Base-by-base conservation (phyloP, 176 grass and related monocot species). In the Pontederia paniculata region DNA sequence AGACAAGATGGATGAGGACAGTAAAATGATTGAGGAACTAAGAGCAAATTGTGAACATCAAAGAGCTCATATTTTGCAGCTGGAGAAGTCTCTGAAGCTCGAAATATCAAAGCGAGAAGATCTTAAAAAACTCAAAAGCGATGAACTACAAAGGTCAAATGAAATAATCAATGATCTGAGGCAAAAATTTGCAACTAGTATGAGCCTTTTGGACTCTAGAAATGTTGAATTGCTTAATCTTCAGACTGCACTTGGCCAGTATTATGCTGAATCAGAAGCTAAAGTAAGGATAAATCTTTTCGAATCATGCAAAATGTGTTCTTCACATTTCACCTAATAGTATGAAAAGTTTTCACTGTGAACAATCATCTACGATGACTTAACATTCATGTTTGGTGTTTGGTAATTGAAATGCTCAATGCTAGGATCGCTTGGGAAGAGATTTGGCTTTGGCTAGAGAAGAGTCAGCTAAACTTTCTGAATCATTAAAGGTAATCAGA, bases 221-320 rank as follows among this genome's bases (percentile, higher is more conserved):
- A 81, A 98, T 50, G 10, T 77, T 41, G 94, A 98, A 58, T 45
- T 98, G 54, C 65, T 98, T 58, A 98, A 98, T 82, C 87, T 98
- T 53, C 87, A 98, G 76, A 98, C 83, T 72, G 94, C 83, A 50
- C 94, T 98, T 80, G 94, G 94, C 68, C 94, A 98, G 60, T 98
- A 93, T 75, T 98, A 93, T 80, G 94, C 94, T 25, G 94, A 98
- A 67, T 82, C 75, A 74, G 94, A 98, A 88, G 87, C 94, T 42
- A 88, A 93, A 83, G 87, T 93, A 23, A 72, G 60, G 28, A 37
- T 37, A 37, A 37, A 37, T 37, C 0, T 37, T 5, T 37, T 37
- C n/a, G 28, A 37, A 37, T 5, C 7, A 37, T 37, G 7, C 28
- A 18, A 31, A 9, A 37, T 17, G 21, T 37, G 44, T 10, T 2